Evolutionary conservation across 495 filamentous ascomycete species (phyloP).

Genomic region (Jackrogersella multiformis): DNA sequence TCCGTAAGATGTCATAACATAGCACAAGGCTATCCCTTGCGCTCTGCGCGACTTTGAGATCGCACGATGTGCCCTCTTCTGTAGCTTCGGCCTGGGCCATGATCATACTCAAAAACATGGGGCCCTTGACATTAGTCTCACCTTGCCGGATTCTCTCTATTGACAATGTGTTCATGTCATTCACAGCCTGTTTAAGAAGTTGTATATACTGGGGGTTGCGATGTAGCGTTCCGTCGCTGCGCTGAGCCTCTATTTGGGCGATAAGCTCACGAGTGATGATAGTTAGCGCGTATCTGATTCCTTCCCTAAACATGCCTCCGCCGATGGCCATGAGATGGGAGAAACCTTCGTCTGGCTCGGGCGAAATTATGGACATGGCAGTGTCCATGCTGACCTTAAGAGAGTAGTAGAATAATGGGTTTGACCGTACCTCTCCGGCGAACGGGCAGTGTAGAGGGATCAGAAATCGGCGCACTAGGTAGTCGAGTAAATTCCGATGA

Average conservation of each 20-base stretch:
- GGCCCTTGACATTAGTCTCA: conserved; percentile 62
- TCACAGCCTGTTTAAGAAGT: conserved; percentile 50
- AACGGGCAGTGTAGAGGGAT: conserved; percentile 64
- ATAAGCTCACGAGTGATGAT: conserved; percentile 54
- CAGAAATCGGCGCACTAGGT: conserved; percentile 61
- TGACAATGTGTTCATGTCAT: conserved; percentile 46
- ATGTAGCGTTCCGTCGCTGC: conserved; percentile 43
- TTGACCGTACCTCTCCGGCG: conserved; percentile 56
- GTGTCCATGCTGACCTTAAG: conserved; percentile 63
- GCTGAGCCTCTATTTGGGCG: conserved; percentile 45
- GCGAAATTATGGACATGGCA: conserved; percentile 61
- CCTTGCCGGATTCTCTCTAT: conserved; percentile 54
- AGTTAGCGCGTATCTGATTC: conserved; percentile 48
- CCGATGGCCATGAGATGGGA: conserved; percentile 52
- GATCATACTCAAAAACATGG: conserved; percentile 58
- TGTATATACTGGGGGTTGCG: conserved; percentile 35
- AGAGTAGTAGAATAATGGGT: conserved; percentile 66
- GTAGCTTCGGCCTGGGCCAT: conserved; percentile 53
- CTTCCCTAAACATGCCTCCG: conserved; percentile 61
- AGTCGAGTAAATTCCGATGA: conserved; percentile 49
- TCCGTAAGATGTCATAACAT: conserved; percentile 43
- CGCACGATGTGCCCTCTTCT: conserved; percentile 34
- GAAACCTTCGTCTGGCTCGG: conserved; percentile 52
- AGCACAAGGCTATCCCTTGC: conserved; percentile 45
- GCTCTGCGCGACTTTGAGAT: conserved; percentile 38